These are phyloP conservation scores for Coffea eugenioides DNA, from an alignment of 257 asterid species.

Conservation along the genomic window DNA sequence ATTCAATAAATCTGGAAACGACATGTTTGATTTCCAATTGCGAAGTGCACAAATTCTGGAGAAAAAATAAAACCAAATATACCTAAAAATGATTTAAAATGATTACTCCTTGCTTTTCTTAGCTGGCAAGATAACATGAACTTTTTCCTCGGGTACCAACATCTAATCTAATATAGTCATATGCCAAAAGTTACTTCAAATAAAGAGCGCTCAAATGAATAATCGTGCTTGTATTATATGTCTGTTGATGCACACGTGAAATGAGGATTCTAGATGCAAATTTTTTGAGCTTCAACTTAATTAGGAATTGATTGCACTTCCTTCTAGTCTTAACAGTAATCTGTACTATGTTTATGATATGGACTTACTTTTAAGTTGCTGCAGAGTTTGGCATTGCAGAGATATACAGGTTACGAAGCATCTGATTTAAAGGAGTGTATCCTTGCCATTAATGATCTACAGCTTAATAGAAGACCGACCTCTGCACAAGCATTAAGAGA, in stretches of 20 bases:
- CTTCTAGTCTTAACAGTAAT: background rate
- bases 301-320: background rate
- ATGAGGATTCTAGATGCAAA: background rate
- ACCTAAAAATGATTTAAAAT: background rate
- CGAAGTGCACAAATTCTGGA: background rate
- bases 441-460: conserved; percentile 32
- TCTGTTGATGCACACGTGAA: no score
- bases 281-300: background rate
- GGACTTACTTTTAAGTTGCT: background rate
- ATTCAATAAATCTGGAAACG: background rate
- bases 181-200: background rate
- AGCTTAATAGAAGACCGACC: conserved; percentile 15
- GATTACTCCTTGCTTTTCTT: background rate
- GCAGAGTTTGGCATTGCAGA: conserved; percentile 62
- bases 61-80: background rate
- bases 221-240: background rate
- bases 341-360: background rate
- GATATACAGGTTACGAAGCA: conserved; percentile 59
- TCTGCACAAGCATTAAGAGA: conserved; percentile 27
- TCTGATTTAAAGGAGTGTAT: conserved; percentile 61
- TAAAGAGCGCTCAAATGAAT: background rate
- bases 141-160: background rate
- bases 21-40: background rate
- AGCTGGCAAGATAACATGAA: background rate
- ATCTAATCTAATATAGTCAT: background rate